Conservation (phyloP, 805 yeast species). For the Nakazawaea laoshanensis region DNA sequence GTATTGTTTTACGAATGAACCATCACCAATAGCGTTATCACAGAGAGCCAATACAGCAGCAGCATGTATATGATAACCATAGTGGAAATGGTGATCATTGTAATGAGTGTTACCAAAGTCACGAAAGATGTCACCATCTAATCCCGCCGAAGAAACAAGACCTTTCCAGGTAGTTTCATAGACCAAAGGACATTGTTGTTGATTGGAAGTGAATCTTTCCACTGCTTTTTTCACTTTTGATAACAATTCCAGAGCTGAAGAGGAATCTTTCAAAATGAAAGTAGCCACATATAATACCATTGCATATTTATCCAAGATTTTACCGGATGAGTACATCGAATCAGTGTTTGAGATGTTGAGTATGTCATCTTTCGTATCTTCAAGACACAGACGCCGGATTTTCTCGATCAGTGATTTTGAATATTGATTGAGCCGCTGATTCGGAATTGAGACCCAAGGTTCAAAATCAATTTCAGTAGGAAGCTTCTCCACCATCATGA, state of each 20-base stretch:
- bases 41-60: conserved; percentile 53
- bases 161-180: conserved; percentile 78
- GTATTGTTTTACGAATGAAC: conserved; percentile 39
- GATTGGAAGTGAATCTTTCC: conserved; percentile 55
- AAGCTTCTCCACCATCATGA: conserved; percentile 21
- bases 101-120: conserved; percentile 71
- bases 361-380: conserved; percentile 46
- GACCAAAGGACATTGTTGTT: conserved; percentile 58
- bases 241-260: conserved; percentile 42
- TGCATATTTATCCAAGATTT: conserved; percentile 79
- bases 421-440: conserved; percentile 4
- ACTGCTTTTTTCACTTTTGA: conserved; percentile 56
- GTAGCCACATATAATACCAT: conserved; percentile 67
- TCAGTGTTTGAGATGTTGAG: conserved; percentile 43
- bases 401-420: conserved; percentile 17
- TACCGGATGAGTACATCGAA: conserved; percentile 86
- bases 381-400: conserved; percentile 34
- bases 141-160: conserved; percentile 56
- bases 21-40: conserved; percentile 32
- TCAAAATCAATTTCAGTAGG: conserved; percentile 31
- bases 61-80: conserved; percentile 67
- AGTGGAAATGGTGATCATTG: conserved; percentile 73
- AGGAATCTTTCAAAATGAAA: conserved; percentile 49
- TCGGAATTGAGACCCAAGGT: conserved; percentile 46
- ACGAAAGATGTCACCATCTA: conserved; percentile 35